A percentile compares a stretch with the other conserved stretches of the same genome.
Evolutionary conservation across 345 rosid species (phyloP).

Genomic region (Rhodomyrtus tomentosa): DNA sequence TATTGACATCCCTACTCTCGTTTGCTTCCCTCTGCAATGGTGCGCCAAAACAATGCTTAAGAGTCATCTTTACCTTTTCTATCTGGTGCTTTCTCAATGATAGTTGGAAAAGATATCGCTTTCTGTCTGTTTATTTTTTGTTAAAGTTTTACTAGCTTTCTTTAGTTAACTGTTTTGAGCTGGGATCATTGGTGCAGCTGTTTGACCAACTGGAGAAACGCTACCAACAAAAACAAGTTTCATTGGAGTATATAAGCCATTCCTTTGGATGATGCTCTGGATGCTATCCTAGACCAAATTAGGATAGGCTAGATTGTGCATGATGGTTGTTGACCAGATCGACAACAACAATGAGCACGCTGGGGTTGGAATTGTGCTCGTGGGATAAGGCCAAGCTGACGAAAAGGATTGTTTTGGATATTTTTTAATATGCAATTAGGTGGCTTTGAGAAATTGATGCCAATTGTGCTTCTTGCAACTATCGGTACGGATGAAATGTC

Average conservation of each 20-base stretch:
- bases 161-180: not conserved
- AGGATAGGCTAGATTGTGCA: not conserved
- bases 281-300: not conserved
- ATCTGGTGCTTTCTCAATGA: not conserved
- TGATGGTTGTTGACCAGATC: not conserved
- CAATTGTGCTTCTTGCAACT: not conserved
- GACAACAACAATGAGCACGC: not conserved
- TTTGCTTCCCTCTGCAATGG: not conserved
- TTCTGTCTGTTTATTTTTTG: not conserved
- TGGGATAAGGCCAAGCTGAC: not conserved
- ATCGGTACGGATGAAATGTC: not conserved
- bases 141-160: not conserved
- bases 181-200: not conserved
- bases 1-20: too few relatives aligned
- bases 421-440: not conserved
- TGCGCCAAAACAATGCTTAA: not conserved
- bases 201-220: not conserved
- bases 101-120: not conserved
- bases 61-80: not conserved
- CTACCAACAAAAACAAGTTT: not conserved
- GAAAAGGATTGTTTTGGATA: not conserved
- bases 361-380: not conserved
- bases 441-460: not conserved
- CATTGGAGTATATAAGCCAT: not conserved
- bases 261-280: not conserved